Evolutionary conservation across 192 early-diverging fungal genomes (phyloP), one percentile per base, ranked within the genome.

Genomic region (Coemansia sp.): DNA sequence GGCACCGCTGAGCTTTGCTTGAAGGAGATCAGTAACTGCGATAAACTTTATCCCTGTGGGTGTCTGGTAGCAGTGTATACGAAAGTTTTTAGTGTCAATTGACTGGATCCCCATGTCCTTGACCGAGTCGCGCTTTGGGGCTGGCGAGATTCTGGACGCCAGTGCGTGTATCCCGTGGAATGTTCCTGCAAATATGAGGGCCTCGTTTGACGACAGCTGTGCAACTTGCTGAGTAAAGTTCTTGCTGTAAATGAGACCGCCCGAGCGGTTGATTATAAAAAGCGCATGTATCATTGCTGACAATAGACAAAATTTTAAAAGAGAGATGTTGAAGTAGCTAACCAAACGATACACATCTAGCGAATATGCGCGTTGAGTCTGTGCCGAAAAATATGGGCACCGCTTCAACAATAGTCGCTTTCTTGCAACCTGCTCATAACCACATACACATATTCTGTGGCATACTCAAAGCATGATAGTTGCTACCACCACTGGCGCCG

Each of bases 151-250:
- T 61, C 93, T 89, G 45, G 95, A 90, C 5, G 97, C 93, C 59
- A 99, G 94, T 5, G 95, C 95, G 66, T 99, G 97, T 50, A 99
- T 92, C 66, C 96, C 93, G 64, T 99, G 97, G 73, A 99, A 95
- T 15, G 95, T 99, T 67, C 95, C 97, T 0, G 97, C 97, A 50
- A 99, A 83, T n/a, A 98, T 95, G 19, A 99, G 85, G 61, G 98
- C 97, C 76, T 99, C 97, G 81, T 99, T 99, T 39, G 87, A 91
- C 1, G 94, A 89, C 14, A 99, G 85, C 69, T 93, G 94, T 5
- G 86, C 87, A 27, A 96, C 85, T 10, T 92, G 89, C 23, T 90
- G 89, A 27, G 87, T 86, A 82, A 93, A 99, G 78, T 97, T 94
- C 66, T 89, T 91, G 77, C 94, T 89, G 82, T 95, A 98, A 65